Percentiles rank a stretch among this genome's conserved stretches.
phyloP scores from a whole-genome alignment of 2,329 filamentous ascomycete genomes.

The Penicillium sp. region DNA sequence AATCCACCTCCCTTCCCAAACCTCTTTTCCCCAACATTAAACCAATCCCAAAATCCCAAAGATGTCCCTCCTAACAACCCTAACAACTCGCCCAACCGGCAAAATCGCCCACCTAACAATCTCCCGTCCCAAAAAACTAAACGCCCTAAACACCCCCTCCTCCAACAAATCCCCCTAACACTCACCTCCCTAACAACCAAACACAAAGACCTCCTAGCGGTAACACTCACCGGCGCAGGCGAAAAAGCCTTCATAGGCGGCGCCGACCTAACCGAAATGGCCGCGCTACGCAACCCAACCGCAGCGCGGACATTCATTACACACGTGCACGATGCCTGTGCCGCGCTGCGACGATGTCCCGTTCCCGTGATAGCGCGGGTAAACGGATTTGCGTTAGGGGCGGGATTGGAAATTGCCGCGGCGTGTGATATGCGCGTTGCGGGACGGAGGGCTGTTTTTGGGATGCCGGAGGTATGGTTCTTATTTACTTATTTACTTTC shows the following conservation, averaged over 20 bases:
- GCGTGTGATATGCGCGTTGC: conserved; percentile 41
- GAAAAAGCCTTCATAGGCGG: too few relatives aligned
- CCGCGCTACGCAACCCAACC: too few relatives aligned
- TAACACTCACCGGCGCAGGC: background rate
- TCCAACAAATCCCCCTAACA: background rate
- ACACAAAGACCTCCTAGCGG: background rate
- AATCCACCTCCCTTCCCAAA: background rate
- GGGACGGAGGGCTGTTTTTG: conserved; percentile 33
- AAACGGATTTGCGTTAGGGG: conserved; percentile 40
- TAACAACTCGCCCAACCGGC: background rate
- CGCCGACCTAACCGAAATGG: too few relatives aligned
- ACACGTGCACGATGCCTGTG: conserved; percentile 32
- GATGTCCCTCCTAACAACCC: background rate
- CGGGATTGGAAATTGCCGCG: conserved; percentile 38
- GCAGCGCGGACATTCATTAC: conserved; percentile 40
- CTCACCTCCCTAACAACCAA: background rate
- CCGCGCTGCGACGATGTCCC: conserved; percentile 36
- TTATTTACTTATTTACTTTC: background rate
- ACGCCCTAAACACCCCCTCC: background rate
- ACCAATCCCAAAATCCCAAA: background rate
- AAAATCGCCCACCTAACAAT: background rate
- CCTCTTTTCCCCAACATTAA: background rate
- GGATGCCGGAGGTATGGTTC: conserved; percentile 41
- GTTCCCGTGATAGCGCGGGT: conserved; percentile 42
- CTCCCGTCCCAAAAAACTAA: background rate